Conservation (phyloP, 176 grass and related monocot species). For the Dendrocalamus sinicus region DNA sequence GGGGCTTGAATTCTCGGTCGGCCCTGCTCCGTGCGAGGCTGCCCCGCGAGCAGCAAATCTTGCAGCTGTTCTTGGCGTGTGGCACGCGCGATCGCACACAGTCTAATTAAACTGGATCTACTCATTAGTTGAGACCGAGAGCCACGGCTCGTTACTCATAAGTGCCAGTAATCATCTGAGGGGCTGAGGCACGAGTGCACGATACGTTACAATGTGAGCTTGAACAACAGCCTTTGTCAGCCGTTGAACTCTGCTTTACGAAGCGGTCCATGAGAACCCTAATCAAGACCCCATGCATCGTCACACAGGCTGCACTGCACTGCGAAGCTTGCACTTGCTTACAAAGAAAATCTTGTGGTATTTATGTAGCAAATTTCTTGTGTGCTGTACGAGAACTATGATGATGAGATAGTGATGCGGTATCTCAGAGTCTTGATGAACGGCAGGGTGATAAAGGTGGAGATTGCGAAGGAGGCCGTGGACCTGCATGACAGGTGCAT, state of each 20-base stretch:
- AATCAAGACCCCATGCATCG: not conserved
- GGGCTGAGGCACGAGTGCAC: not conserved
- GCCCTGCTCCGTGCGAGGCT: slow-evolving; percentile 6
- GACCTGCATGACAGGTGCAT: slow-evolving; percentile 69
- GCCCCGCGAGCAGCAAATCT: slow-evolving; percentile 3
- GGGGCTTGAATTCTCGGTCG: not conserved
- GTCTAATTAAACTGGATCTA: slow-evolving; percentile 26
- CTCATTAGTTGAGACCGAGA: not conserved
- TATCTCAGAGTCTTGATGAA: not conserved
- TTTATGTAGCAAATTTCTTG: not conserved
- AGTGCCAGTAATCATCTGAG: not conserved
- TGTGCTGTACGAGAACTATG: slow-evolving; percentile 1
- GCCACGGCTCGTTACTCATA: not conserved
- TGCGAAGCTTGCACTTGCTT: not conserved
- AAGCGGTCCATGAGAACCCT: slow-evolving; percentile 14
- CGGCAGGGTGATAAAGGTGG: slow-evolving; percentile 65
- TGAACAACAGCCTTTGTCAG: slow-evolving; percentile 37
- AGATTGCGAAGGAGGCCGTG: slow-evolving; percentile 55
- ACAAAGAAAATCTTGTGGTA: not conserved
- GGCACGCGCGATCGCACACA: not conserved
- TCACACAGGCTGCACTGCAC: slow-evolving; percentile 22
- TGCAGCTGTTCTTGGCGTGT: not conserved
- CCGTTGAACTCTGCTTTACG: slow-evolving; percentile 28
- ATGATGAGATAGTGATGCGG: not conserved
- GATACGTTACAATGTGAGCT: not conserved